A percentile compares a stretch with the other conserved stretches of the same genome.
phyloP scores from a whole-genome alignment of 108 stramenopile genomes.

The Skeletonema costatum region DNA sequence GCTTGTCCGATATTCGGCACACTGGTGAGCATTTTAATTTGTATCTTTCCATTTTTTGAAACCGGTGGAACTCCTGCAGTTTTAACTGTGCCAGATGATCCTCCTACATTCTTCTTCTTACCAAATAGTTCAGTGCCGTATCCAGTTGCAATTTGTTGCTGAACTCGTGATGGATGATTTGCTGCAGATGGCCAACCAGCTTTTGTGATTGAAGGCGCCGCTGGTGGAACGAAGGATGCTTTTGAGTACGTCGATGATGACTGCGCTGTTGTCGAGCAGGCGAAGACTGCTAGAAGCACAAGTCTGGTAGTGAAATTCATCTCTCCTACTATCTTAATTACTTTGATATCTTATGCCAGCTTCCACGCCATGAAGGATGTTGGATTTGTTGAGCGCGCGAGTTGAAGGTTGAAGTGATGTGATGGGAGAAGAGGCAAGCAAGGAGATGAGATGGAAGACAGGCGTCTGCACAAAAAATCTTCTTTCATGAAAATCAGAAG shows the following conservation, averaged over 20 bases:
- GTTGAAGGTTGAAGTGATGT: too few species aligned
- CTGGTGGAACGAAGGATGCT: conserved; percentile 53
- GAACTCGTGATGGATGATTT: conserved; percentile 9
- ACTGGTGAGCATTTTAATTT: conserved; percentile 69
- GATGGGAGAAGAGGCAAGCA: too few species aligned
- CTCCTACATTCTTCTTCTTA: conserved; percentile 34
- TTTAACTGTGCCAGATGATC: background rate
- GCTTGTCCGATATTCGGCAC: conserved; percentile 72
- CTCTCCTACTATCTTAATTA: too few species aligned
- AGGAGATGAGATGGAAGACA: too few species aligned
- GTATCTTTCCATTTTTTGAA: conserved; percentile 58
- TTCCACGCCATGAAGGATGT: too few species aligned
- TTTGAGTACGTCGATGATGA: conserved; percentile 1
- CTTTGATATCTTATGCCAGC: too few species aligned
- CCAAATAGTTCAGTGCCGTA: conserved; percentile 22
- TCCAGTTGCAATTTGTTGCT: conserved; percentile 28
- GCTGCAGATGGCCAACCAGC: conserved; percentile 25
- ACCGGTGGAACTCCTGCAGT: conserved; percentile 15
- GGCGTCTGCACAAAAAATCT: too few species aligned
- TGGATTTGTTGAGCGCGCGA: too few species aligned
- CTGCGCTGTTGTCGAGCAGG: background rate
- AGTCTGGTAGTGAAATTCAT: too few species aligned
- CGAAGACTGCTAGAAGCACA: background rate
- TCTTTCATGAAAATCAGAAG: too few species aligned
- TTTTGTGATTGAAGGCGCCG: conserved; percentile 26